Evolutionary conservation across 257 asterid species (phyloP).

Genomic region (Solanum bukasovii): DNA sequence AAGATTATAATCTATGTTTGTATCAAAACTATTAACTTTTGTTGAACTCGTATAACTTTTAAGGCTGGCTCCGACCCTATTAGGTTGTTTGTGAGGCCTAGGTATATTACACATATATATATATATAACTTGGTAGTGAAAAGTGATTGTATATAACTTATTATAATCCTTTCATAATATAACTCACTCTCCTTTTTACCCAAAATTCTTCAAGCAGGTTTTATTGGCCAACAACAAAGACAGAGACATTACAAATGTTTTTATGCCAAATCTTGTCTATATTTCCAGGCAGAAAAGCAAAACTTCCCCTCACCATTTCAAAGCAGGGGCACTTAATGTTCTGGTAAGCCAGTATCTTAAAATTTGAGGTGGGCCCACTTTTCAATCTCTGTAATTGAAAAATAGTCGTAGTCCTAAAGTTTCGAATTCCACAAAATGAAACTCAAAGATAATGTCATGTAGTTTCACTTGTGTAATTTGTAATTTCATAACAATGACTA

Average conservation of each 20-base stretch:
- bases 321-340: too few species aligned
- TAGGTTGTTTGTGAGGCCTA: too few species aligned
- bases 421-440: neutral
- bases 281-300: constrained; percentile 50
- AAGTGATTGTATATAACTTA: neutral
- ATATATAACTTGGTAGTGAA: neutral
- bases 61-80: rapidly evolving
- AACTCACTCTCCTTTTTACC: neutral
- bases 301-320: neutral
- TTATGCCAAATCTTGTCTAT: constrained; percentile 59
- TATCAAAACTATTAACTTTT: too few species aligned
- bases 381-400: too few species aligned
- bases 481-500: neutral
- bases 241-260: constrained; percentile 20
- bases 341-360: too few species aligned
- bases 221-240: neutral
- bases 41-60: too few species aligned
- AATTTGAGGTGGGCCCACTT: too few species aligned
- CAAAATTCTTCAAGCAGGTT: neutral
- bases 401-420: neutral
- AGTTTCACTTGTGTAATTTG: neutral
- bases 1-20: too few species aligned
- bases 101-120: too few species aligned
- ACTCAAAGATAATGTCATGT: neutral
- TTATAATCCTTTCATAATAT: too few species aligned